phyloP scores from a whole-genome alignment of 495 filamentous ascomycete genomes.

The Beverwykella pulmonaria region DNA sequence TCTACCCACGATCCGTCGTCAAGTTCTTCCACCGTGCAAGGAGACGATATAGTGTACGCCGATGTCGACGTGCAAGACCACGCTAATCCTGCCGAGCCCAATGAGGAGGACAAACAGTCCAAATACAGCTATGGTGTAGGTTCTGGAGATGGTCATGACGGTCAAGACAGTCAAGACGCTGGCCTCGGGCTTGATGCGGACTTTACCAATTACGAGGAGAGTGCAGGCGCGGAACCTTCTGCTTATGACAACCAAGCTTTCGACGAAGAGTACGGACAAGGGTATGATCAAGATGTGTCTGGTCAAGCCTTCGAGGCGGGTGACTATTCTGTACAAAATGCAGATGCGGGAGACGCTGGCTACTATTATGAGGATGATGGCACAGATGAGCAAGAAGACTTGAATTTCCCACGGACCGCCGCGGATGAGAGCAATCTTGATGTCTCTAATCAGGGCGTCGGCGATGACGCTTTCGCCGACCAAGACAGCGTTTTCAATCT shows the following conservation, averaged over 20 bases:
- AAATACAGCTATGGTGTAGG: not conserved
- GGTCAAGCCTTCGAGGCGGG: not conserved
- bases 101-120: not conserved
- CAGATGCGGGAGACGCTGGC: not conserved
- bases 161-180: not conserved
- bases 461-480: conserved; percentile 39
- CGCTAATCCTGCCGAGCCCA: not conserved
- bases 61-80: not conserved
- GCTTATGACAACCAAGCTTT: conserved; percentile 6
- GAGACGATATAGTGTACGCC: conserved; percentile 4
- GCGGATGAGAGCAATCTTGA: not conserved
- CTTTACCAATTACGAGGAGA: not conserved
- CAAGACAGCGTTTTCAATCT: conserved; percentile 19
- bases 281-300: not conserved
- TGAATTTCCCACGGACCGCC: not conserved
- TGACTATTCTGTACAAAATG: not conserved
- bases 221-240: not conserved
- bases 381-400: not conserved
- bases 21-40: conserved; percentile 27
- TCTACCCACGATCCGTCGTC: conserved; percentile 3
- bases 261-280: conserved; percentile 1
- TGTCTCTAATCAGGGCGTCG: conserved; percentile 25
- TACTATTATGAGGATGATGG: conserved; percentile 5
- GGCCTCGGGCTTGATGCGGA: not conserved
- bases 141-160: not conserved